Evolutionary conservation across 2,329 filamentous ascomycete species (phyloP).

Genomic region (Lasiodiplodia sp.): DNA sequence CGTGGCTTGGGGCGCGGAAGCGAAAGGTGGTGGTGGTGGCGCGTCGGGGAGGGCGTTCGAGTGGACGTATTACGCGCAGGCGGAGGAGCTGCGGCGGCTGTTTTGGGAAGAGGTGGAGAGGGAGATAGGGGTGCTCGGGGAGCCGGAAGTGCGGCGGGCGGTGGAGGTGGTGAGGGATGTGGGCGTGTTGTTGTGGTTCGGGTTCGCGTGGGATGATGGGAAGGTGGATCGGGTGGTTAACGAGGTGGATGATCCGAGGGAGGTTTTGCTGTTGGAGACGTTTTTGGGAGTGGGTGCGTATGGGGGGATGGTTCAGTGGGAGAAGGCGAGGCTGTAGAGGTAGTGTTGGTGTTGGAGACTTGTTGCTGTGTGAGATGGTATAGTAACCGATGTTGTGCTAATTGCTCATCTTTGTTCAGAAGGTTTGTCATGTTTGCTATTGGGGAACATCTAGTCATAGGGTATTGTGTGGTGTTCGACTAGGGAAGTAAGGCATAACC

Average conservation of each 20-base stretch:
- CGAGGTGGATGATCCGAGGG: conserved; percentile 57
- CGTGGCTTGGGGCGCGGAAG: not conserved
- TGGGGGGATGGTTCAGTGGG: not conserved
- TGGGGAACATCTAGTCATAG: too few relatives aligned
- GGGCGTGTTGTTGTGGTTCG: conserved; percentile 69
- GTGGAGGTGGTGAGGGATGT: conserved; percentile 58
- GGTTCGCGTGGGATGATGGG: conserved; percentile 69
- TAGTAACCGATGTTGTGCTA: too few relatives aligned
- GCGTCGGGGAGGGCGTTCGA: not conserved
- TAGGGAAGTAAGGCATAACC: too few relatives aligned
- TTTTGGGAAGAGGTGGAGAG: conserved; percentile 59
- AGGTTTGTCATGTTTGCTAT: too few relatives aligned
- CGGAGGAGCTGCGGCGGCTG: conserved; percentile 50
- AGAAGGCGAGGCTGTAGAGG: conserved; percentile 2
- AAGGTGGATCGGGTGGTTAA: conserved; percentile 65
- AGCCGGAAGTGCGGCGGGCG: conserved; percentile 40
- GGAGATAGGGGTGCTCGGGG: conserved; percentile 37
- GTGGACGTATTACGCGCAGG: conserved; percentile 55
- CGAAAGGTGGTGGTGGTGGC: not conserved
- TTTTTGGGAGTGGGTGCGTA: conserved; percentile 38
- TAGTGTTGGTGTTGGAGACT: not conserved
- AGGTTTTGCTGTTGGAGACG: conserved; percentile 61
- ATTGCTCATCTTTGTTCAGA: too few relatives aligned
- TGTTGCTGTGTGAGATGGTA: too few relatives aligned
- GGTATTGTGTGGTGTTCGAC: too few relatives aligned